Evolutionary conservation across 164 flowering plant genomes (phyloP), one percentile per base, ranked within the genome.

Genomic region (Santalum album): DNA sequence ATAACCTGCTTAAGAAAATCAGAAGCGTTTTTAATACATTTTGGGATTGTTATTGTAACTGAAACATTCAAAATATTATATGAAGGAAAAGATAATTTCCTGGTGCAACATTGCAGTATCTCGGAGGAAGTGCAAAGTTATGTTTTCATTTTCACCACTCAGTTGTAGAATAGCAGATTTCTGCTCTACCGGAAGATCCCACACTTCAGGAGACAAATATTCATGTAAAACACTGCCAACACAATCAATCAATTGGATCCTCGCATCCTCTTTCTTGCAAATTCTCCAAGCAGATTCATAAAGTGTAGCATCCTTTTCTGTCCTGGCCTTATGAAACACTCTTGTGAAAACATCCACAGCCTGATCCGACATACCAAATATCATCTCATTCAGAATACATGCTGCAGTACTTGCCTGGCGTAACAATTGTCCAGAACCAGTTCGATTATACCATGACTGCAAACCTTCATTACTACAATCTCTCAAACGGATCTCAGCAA

Each of bases 321-420:
- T 58, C 48, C 61, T 63, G 54, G 78, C 59, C 52, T 65, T 73
- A 7, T 48, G 65, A 63, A 92, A 87, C 73, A 72, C 71, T 36
- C 59, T 67, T 7, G 46, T 52, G 49, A 72, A 74, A 23, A 15
- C 22, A 56, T 73, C 59, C 38, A 76, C 35, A 25, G 90, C 77
- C 46, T 77, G 65, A 72, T 82, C 85, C 18, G 99, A 89, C 49
- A 83, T 26, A 50, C 99, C 97, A 77, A 73, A 92, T 25, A 89
- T 72, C 71, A 92, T 74, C 70, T 92, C 97, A 72, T 85, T 92
- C 17, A 89, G 69, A 62, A 92, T 75, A 69, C 90, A 87, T 12
- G 54, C 84, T 40, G 97, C 87, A 49, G 92, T 90, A 62, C 92
- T 77, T 43, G 96, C 96, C 65, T 85, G 85, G 23, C 88, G 86